These are phyloP conservation scores for Beauveria rudraprayagi DNA, from an alignment of 2,329 filamentous ascomycete species.

Conservation along the genomic window DNA sequence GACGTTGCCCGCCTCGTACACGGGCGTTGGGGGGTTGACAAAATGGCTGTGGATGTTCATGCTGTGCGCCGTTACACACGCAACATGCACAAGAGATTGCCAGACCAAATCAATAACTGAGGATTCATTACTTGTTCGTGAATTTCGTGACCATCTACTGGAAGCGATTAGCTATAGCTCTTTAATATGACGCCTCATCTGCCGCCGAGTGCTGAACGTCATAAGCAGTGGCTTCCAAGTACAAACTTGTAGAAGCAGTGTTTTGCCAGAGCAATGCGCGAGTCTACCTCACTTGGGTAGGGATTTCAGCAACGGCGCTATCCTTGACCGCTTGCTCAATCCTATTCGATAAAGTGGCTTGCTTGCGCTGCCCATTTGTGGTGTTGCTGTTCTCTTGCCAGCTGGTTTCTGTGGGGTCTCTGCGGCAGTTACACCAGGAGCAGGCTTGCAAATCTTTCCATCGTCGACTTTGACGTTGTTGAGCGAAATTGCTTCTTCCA, in stretches of 20 bases:
- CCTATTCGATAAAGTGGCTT: constrained; percentile 43
- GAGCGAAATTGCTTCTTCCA: neutral
- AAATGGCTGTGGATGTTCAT: too few species aligned
- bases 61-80: neutral
- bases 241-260: neutral
- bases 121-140: neutral
- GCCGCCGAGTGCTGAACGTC: neutral
- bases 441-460: neutral
- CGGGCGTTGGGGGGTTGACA: neutral
- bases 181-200: neutral
- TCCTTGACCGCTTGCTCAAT: constrained; percentile 41
- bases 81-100: neutral
- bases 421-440: neutral
- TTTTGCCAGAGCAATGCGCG: neutral
- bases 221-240: neutral
- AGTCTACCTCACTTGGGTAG: constrained; percentile 30
- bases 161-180: neutral
- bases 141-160: neutral
- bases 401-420: neutral
- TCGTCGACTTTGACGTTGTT: neutral
- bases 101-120: neutral
- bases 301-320: constrained; percentile 44
- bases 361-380: constrained; percentile 7
- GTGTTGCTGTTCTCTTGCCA: neutral
- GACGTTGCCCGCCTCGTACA: constrained; percentile 14